phyloP scores from a whole-genome alignment of 306 rosid genomes.

The Lotus japonicus region DNA sequence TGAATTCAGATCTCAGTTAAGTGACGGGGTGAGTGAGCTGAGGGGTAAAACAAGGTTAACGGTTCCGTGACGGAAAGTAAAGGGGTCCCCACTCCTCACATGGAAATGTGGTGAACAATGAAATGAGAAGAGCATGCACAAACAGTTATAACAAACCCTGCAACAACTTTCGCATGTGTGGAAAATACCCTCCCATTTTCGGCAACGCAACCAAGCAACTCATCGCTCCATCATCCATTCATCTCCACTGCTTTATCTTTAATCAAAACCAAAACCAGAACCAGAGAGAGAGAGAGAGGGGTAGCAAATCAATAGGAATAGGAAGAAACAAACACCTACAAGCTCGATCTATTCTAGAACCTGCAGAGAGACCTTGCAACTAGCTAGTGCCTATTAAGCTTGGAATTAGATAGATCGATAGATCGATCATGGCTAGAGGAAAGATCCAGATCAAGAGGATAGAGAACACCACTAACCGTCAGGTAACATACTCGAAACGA shows the following conservation, averaged over 20 bases:
- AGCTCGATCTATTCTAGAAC: too few relatives aligned
- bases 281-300: neutral
- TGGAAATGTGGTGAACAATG: constrained; percentile 12
- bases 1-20: too few relatives aligned
- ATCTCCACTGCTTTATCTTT: neutral
- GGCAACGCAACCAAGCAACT: constrained; percentile 14
- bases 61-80: constrained; percentile 33
- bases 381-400: too few relatives aligned
- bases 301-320: too few relatives aligned
- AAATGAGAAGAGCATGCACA: neutral
- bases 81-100: constrained; percentile 41
- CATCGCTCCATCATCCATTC: too few relatives aligned
- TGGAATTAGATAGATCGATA: too few relatives aligned
- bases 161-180: constrained; percentile 44
- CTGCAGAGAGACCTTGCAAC: too few relatives aligned
- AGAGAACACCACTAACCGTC: constrained; percentile 72
- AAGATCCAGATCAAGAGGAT: constrained; percentile 97
- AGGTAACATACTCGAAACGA: constrained; percentile 81
- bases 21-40: too few relatives aligned
- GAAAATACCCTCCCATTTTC: constrained; percentile 39
- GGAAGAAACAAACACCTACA: too few relatives aligned
- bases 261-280: too few relatives aligned
- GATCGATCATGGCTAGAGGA: constrained; percentile 65
- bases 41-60: neutral
- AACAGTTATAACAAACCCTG: constrained; percentile 34